A percentile compares a stretch with the other conserved stretches of the same genome.
Conservation (phyloP, 2,329 filamentous ascomycete genomes). For the Pseudogymnoascus destructans region DNA sequence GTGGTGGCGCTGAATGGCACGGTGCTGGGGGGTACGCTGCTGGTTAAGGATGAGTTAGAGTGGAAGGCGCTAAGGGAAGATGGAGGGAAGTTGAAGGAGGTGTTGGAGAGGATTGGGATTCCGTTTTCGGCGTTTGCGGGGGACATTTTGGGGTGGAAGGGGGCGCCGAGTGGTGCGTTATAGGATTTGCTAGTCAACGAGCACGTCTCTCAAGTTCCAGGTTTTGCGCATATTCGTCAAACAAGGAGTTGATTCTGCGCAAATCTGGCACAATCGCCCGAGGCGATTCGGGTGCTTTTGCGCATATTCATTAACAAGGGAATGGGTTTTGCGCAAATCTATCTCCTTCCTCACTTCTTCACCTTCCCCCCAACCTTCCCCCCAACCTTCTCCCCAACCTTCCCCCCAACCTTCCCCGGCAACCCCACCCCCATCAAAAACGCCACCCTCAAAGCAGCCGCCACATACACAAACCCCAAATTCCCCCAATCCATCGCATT, state of each 20-base stretch:
- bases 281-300: neutral
- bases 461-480: constrained; percentile 56
- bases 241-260: neutral
- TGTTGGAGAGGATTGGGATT: constrained; percentile 33
- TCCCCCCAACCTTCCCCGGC: constrained; percentile 15
- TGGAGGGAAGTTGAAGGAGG: constrained; percentile 26
- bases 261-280: neutral
- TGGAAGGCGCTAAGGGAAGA: constrained; percentile 38
- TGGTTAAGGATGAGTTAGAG: constrained; percentile 46
- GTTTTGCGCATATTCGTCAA: neutral
- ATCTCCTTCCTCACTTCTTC: constrained; percentile 4
- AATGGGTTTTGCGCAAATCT: neutral
- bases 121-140: constrained; percentile 12
- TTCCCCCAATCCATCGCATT: constrained; percentile 58
- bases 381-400: constrained; percentile 10
- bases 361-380: neutral
- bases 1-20: constrained; percentile 45
- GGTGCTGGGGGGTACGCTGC: constrained; percentile 47
- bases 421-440: constrained; percentile 47
- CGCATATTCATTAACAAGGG: neutral
- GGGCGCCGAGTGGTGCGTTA: neutral
- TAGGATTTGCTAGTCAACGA: neutral
- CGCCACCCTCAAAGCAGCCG: constrained; percentile 44
- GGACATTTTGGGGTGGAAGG: neutral
- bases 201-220: neutral